Base-by-base conservation (phyloP, 140 eudicot genomes). In the Senecio squalidus region DNA sequence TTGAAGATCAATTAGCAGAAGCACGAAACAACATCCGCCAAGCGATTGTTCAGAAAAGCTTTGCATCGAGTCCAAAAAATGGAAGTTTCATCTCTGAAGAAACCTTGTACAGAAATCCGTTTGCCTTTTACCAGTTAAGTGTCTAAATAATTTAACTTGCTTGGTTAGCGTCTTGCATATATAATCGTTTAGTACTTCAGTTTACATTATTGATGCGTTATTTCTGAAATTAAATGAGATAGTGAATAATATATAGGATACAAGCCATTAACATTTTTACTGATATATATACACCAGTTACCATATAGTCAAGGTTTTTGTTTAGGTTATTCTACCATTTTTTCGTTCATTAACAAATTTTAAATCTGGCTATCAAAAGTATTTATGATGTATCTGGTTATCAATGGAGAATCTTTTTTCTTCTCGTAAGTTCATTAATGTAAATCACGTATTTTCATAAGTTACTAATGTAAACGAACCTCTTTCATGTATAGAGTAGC, bases 21-120 rank as follows among this genome's bases (percentile, higher is more conserved):
- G 83, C 91, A 11, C 74, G 91, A 58, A 75, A 71, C 9, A 50
- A 71, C 13, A 79, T 83, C 28, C 60, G 21, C 29, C 67, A 60
- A 41, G 85, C 86, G 0, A 71, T 60, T 55, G 28, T 68, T 46
- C 29, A 45, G 28, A 64, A 29, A 27, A 52, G 31, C 5, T 15
- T 47, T 49, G 23, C 24, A 9, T 15, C 72, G 11, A 39, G 20
- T 22, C 14, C 18, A 48, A 34, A 33, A 13, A 57, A 51, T 65
- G 76, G 15, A 17, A 55, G 55, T 48, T 55, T 57, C 57, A 34
- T 67, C 41, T 67, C 10, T 54, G 55, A 69, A 18, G 29, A 48
- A 60, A 39, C 48, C 22, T 3, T 69, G 45, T 69, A 69, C 70
- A 67, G 73, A 38, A 71, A 80, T 9, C 67, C 79, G 4, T 68